Conservation (phyloP, 2,329 filamentous ascomycete genomes). For the Beauveria sp. region DNA sequence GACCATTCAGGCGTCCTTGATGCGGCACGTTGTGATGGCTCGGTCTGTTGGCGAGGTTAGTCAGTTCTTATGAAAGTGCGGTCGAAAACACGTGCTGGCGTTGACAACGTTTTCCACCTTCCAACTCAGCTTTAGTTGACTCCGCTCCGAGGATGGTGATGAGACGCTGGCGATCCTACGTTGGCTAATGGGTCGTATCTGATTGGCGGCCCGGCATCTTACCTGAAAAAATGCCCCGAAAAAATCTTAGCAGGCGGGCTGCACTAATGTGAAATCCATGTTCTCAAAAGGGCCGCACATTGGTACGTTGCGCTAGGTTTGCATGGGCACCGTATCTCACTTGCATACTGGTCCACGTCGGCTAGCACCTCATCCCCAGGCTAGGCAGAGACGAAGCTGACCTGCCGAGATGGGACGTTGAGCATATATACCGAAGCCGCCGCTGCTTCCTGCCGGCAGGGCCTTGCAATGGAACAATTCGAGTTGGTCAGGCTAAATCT, state of each 20-base stretch:
- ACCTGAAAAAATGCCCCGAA: background rate
- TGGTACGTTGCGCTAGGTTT: background rate
- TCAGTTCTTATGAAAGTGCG: background rate
- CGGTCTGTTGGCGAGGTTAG: background rate
- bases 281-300: background rate
- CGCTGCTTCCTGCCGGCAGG: background rate
- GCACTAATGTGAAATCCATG: background rate
- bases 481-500: too few relatives aligned
- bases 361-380: background rate
- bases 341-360: background rate
- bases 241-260: background rate
- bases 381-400: too few relatives aligned
- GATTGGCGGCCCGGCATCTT: background rate
- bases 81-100: background rate
- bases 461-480: background rate
- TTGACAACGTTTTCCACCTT: background rate
- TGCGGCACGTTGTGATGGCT: background rate
- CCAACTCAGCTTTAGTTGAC: constrained; percentile 9
- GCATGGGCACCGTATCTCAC: background rate
- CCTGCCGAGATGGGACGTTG: background rate
- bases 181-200: background rate
- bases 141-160: background rate
- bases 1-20: background rate
- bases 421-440: background rate
- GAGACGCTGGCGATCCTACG: background rate